These are phyloP conservation scores for Pichia cabralensis DNA, from an alignment of 805 yeast genomes.

Conservation along the genomic window DNA sequence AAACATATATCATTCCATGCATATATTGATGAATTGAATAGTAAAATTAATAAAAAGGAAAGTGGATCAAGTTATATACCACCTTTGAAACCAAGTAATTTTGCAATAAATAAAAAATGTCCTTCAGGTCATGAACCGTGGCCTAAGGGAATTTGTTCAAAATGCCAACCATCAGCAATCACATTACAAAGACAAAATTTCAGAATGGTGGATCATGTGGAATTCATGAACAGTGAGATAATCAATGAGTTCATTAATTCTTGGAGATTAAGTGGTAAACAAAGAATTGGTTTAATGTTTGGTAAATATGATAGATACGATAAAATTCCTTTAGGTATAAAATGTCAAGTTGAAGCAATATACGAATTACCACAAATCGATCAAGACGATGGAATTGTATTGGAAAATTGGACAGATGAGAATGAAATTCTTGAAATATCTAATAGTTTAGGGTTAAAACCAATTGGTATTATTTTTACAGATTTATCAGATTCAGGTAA, in stretches of 20 bases:
- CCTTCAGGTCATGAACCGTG: constrained; percentile 81
- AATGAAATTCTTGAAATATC: constrained; percentile 45
- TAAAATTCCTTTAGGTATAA: constrained; percentile 83
- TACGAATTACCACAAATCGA: constrained; percentile 88
- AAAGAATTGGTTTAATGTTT: constrained; percentile 75
- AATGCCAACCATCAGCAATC: constrained; percentile 94
- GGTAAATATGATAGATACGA: constrained; percentile 76
- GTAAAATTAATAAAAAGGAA: constrained; percentile 50
- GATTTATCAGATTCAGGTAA: constrained; percentile 83
- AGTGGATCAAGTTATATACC: constrained; percentile 64
- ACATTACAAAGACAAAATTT: constrained; percentile 83
- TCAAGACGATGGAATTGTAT: constrained; percentile 74
- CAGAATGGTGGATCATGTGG: constrained; percentile 97
- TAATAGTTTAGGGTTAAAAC: constrained; percentile 45
- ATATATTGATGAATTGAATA: constrained; percentile 61
- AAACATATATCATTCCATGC: constrained; percentile 88
- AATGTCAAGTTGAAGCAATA: constrained; percentile 88
- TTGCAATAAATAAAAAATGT: constrained; percentile 54
- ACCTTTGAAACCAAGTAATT: constrained; percentile 68
- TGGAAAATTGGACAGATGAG: constrained; percentile 46
- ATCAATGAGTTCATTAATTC: constrained; percentile 78
- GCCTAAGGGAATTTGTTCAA: constrained; percentile 91
- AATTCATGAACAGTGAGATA: constrained; percentile 63
- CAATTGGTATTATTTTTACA: constrained; percentile 80
- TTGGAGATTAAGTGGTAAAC: constrained; percentile 86